A percentile compares a stretch with the other conserved stretches of the same genome.
phyloP scores from a whole-genome alignment of 2,329 filamentous ascomycete species.

The Cordyceps fumosorosea region DNA sequence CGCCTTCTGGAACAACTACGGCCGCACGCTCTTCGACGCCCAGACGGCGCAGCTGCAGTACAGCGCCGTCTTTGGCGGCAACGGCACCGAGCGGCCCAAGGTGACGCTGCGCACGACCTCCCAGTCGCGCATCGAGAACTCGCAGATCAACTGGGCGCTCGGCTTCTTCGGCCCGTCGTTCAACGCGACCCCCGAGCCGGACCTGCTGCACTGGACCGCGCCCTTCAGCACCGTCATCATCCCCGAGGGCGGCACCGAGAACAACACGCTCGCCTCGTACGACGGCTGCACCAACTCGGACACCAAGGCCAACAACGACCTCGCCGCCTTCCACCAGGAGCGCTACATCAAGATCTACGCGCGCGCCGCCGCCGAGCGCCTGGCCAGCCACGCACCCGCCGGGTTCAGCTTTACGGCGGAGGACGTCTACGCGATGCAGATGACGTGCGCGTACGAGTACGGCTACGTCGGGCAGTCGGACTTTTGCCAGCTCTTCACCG shows the following conservation, averaged over 20 bases:
- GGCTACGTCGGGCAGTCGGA: slow-evolving; percentile 42
- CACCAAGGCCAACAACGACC: slow-evolving; percentile 24
- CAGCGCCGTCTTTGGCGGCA: slow-evolving; percentile 35
- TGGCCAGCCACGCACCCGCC: slow-evolving; percentile 39
- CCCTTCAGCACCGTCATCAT: slow-evolving; percentile 52
- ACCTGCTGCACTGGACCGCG: slow-evolving; percentile 31
- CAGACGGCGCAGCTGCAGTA: slow-evolving; percentile 40
- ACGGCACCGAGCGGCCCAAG: slow-evolving; percentile 39
- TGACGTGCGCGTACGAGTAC: slow-evolving; percentile 48
- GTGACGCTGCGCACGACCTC: slow-evolving; percentile 47
- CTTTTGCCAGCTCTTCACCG: slow-evolving; percentile 65
- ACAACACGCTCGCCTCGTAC: slow-evolving; percentile 58
- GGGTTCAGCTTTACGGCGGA: slow-evolving; percentile 42
- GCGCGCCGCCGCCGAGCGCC: slow-evolving; percentile 34
- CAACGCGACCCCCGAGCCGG: slow-evolving; percentile 28
- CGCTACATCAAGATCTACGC: slow-evolving; percentile 41
- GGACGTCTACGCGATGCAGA: slow-evolving; percentile 46
- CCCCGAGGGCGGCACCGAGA: slow-evolving; percentile 53
- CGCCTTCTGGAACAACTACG: slow-evolving; percentile 48
- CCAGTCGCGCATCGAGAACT: slow-evolving; percentile 48
- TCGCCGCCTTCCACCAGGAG: slow-evolving; percentile 35
- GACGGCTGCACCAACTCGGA: slow-evolving; percentile 37
- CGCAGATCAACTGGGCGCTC: slow-evolving; percentile 44
- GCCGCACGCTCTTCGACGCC: slow-evolving; percentile 45
- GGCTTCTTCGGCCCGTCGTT: slow-evolving; percentile 46